Conservation (phyloP, 352 stramenopile species). For the Phytopythium mirpurense region DNA sequence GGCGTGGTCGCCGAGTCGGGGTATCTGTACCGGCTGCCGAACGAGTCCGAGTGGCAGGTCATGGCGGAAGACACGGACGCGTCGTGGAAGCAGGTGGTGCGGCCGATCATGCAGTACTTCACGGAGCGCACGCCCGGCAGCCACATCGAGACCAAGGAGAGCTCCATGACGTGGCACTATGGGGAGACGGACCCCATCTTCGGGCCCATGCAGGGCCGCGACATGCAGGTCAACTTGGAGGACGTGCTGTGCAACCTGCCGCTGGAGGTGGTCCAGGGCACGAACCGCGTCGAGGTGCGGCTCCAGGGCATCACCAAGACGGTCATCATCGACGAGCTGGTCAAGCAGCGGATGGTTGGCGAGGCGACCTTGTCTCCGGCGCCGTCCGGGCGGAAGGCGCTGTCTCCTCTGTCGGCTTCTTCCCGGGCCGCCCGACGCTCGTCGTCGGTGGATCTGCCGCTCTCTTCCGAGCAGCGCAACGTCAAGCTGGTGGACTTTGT, state of each 20-base stretch:
- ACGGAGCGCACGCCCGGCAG: slow-evolving; percentile 64
- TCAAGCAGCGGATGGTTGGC: slow-evolving; percentile 24
- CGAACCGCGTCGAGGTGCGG: slow-evolving; percentile 70
- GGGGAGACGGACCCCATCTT: slow-evolving; percentile 72
- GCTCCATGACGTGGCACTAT: slow-evolving; percentile 63
- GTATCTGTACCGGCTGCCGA: slow-evolving; percentile 52
- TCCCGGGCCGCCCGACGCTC: background rate
- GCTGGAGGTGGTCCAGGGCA: slow-evolving; percentile 75
- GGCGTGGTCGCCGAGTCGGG: slow-evolving; percentile 56
- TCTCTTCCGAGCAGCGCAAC: slow-evolving; percentile 2
- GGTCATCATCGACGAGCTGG: slow-evolving; percentile 53
- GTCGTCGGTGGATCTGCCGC: slow-evolving; percentile 1
- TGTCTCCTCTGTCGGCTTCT: background rate
- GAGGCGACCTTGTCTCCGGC: slow-evolving; percentile 2
- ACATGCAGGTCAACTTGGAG: slow-evolving; percentile 87
- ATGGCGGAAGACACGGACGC: slow-evolving; percentile 51
- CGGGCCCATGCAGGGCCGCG: slow-evolving; percentile 75
- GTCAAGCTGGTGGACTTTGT: slow-evolving; percentile 69
- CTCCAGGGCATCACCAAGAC: slow-evolving; percentile 65
- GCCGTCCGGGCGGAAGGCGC: background rate
- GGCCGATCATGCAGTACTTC: slow-evolving; percentile 74
- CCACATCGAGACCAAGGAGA: slow-evolving; percentile 61
- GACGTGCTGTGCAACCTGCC: slow-evolving; percentile 80
- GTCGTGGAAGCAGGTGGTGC: slow-evolving; percentile 72
- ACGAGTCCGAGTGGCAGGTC: slow-evolving; percentile 49